Evolutionary conservation across 2,329 filamentous ascomycete genomes (phyloP), one percentile per base, ranked within the genome.

Genomic region (Aspergillus sp.): DNA sequence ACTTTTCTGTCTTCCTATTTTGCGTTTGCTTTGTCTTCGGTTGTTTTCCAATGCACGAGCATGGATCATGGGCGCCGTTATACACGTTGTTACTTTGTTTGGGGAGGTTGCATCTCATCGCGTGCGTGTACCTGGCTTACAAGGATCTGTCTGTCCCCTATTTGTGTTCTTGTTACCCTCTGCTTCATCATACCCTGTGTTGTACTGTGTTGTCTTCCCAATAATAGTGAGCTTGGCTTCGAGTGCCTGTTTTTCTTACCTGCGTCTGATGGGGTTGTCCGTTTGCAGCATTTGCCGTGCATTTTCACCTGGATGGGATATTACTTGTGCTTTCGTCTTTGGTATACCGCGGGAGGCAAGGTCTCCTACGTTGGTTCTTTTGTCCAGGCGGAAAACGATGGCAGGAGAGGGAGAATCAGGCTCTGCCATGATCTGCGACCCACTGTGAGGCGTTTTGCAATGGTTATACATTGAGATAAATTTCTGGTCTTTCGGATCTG

Each of bases 131-230:
- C 33, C 20, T 44, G 35, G 42, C 43, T 44, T 51, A 30, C 26
- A 30, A 30, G 26, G 26, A 30, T 6, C 10, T 30, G 26, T 30
- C 26, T 30, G 10, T 22, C 22, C 26, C 26, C 49, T 45, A 36
- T 46, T 44, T 43, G 51, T 40, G 47, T 51, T 56, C 13, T 30
- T 30, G 26, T 30, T 30, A 30, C 26, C 26, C 51, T 53, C 45
- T 51, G 43, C 55, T 58, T 62, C 56, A 59, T 65, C 68, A 69
- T 71, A 70, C 67, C 68, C 67, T 63, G 57, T 62, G 59, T 47
- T 63, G 57, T 58, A 50, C 52, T 59, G 55, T 48, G 44, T 56
- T 64, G 41, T 57, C 32, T 55, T 55, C 45, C 30, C 49, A 46
- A 44, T 45, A 50, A 50, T 56, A 51, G 38, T 56, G 49, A 47